Percentiles rank a stretch among this genome's conserved stretches.
Evolutionary conservation across 2,329 filamentous ascomycete species (phyloP).

Genomic region (Rutstroemia sydowiana): DNA sequence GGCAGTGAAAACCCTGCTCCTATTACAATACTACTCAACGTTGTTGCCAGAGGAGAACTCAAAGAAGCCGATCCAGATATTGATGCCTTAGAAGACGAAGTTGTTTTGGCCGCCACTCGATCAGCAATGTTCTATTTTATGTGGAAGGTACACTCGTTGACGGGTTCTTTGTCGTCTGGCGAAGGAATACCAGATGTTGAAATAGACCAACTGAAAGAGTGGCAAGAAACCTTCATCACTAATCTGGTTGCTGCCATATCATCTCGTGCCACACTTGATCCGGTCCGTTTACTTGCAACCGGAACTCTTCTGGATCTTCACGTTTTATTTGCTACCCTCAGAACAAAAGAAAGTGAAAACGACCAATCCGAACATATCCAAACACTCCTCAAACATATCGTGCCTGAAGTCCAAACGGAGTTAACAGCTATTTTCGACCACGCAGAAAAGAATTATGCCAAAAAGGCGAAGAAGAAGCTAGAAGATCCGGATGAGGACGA

Average conservation of each 20-base stretch:
- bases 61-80: slow-evolving; percentile 58
- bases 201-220: slow-evolving; percentile 51
- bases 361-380: slow-evolving; percentile 48
- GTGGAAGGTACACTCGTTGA: slow-evolving; percentile 71
- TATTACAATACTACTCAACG: slow-evolving; percentile 63
- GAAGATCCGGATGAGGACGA: slow-evolving; percentile 65
- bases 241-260: slow-evolving; percentile 63
- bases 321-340: slow-evolving; percentile 68
- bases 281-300: slow-evolving; percentile 68
- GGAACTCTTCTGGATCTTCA: slow-evolving; percentile 76
- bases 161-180: slow-evolving; percentile 43
- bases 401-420: slow-evolving; percentile 52
- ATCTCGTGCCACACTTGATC: slow-evolving; percentile 63
- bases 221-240: slow-evolving; percentile 50
- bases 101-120: slow-evolving; percentile 69
- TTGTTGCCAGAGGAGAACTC: slow-evolving; percentile 67
- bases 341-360: slow-evolving; percentile 38
- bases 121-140: slow-evolving; percentile 83
- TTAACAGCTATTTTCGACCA: slow-evolving; percentile 71
- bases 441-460: slow-evolving; percentile 71
- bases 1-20: slow-evolving; percentile 40
- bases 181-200: slow-evolving; percentile 50
- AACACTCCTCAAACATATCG: slow-evolving; percentile 62
- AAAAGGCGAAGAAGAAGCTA: slow-evolving; percentile 54
- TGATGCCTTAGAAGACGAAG: slow-evolving; percentile 71